Evolutionary conservation across 148 eudicot genomes (phyloP).

Genomic region (Polygonum maritimum): DNA sequence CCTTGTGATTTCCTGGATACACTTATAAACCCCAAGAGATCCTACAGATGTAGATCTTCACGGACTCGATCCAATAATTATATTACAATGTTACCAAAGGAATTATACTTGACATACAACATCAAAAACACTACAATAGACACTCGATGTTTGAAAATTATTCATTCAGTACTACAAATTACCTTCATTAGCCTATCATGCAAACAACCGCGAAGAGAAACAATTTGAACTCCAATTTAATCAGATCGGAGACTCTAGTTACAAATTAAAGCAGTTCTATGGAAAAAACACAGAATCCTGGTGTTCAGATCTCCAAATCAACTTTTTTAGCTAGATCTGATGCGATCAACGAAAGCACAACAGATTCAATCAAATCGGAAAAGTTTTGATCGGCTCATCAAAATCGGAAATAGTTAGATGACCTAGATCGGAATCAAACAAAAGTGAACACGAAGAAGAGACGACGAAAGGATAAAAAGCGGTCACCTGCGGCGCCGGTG

Average conservation of each 20-base stretch:
- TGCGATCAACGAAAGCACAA: background rate
- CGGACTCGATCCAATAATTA: background rate
- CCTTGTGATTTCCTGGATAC: background rate
- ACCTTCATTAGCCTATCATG: background rate
- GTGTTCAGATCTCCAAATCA: background rate
- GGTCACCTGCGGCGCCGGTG: constrained; percentile 75
- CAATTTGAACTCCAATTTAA: background rate
- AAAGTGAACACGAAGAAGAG: background rate
- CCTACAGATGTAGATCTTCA: background rate
- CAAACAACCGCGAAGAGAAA: background rate
- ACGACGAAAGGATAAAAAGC: too few relatives aligned
- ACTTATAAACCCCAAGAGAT: background rate
- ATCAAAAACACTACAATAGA: background rate
- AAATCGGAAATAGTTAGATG: background rate
- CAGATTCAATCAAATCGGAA: background rate
- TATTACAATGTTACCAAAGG: background rate
- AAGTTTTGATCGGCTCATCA: background rate
- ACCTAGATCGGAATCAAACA: background rate
- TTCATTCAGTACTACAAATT: background rate
- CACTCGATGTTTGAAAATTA: background rate
- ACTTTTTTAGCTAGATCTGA: background rate
- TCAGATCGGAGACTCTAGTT: background rate
- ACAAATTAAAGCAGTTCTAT: background rate
- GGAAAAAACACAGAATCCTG: background rate
- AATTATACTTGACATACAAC: background rate